These are phyloP conservation scores for Racocetra persica DNA, from an alignment of 371 early-diverging fungal species.

Conservation along the genomic window DNA sequence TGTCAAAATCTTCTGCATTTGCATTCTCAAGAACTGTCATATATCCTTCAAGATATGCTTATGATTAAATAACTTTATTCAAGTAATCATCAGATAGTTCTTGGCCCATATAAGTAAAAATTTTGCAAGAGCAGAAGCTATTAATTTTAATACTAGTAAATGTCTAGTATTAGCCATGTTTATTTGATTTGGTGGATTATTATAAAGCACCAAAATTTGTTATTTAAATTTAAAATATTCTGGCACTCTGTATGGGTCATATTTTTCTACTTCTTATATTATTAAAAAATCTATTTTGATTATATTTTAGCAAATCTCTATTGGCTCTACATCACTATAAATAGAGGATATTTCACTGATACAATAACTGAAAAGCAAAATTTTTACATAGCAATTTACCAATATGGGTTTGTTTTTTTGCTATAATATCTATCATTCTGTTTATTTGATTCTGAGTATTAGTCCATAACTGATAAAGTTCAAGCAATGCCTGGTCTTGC, in stretches of 20 bases:
- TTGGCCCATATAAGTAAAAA: too few species aligned
- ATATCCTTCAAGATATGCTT: background rate
- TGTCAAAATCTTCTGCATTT: slow-evolving; percentile 25
- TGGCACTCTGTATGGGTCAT: background rate
- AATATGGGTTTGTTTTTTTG: too few species aligned
- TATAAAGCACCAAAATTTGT: background rate
- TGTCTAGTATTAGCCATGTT: background rate
- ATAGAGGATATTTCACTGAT: background rate
- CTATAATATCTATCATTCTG: too few species aligned
- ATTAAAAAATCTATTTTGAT: background rate
- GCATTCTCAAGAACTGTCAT: slow-evolving; percentile 24
- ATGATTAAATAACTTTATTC: too few species aligned
- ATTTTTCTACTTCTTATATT: slow-evolving; percentile 31
- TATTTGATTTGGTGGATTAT: too few species aligned
- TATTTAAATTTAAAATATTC: slow-evolving; percentile 22
- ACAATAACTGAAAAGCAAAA: background rate
- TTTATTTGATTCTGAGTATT: too few species aligned
- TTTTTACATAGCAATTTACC: background rate
- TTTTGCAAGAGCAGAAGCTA: too few species aligned
- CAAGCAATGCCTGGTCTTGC: too few species aligned
- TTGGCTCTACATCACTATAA: background rate
- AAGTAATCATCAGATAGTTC: background rate
- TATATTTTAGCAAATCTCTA: too few species aligned
- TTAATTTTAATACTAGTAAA: background rate
- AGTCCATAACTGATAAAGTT: too few species aligned